Percentiles rank a stretch among this genome's conserved stretches.
Conservation (phyloP, 352 stramenopile genomes). For the Pythium aristosporum region DNA sequence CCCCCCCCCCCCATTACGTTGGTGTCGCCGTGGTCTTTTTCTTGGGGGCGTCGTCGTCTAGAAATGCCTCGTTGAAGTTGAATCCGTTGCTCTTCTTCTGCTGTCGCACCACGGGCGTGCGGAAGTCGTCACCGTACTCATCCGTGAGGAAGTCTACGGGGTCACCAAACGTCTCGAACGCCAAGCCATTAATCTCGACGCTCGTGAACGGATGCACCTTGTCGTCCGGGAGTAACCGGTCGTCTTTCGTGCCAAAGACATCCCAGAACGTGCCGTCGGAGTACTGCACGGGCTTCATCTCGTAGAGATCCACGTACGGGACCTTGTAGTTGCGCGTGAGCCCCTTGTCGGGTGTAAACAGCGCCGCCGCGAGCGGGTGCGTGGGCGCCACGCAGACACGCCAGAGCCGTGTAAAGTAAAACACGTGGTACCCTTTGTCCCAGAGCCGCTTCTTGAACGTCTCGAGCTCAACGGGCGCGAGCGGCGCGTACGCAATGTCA, state of each 20-base stretch:
- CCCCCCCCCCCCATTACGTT: neutral
- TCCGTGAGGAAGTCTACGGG: slow-evolving; percentile 43
- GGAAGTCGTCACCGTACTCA: slow-evolving; percentile 41
- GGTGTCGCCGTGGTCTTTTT: neutral
- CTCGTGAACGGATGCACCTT: slow-evolving; percentile 33
- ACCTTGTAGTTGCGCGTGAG: slow-evolving; percentile 30
- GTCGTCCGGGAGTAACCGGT: slow-evolving; percentile 25
- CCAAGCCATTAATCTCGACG: slow-evolving; percentile 34
- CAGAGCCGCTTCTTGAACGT: slow-evolving; percentile 28
- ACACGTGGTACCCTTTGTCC: slow-evolving; percentile 43
- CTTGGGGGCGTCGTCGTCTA: slow-evolving; percentile 6
- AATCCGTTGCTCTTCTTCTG: slow-evolving; percentile 15
- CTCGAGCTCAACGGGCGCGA: slow-evolving; percentile 1
- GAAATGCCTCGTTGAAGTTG: slow-evolving; percentile 16
- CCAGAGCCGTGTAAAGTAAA: slow-evolving; percentile 36
- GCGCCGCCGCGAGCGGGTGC: slow-evolving; percentile 35
- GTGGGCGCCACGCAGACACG: slow-evolving; percentile 44
- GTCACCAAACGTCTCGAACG: slow-evolving; percentile 42
- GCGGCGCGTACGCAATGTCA: slow-evolving; percentile 31
- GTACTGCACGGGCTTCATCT: slow-evolving; percentile 24
- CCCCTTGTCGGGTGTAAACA: slow-evolving; percentile 34
- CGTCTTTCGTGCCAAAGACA: slow-evolving; percentile 10
- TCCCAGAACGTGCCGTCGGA: slow-evolving; percentile 6
- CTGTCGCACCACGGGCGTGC: slow-evolving; percentile 22
- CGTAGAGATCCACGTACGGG: slow-evolving; percentile 48